Base-by-base conservation (phyloP, 2,329 filamentous ascomycete genomes). In the Talaromyces albobiverticillius region DNA sequence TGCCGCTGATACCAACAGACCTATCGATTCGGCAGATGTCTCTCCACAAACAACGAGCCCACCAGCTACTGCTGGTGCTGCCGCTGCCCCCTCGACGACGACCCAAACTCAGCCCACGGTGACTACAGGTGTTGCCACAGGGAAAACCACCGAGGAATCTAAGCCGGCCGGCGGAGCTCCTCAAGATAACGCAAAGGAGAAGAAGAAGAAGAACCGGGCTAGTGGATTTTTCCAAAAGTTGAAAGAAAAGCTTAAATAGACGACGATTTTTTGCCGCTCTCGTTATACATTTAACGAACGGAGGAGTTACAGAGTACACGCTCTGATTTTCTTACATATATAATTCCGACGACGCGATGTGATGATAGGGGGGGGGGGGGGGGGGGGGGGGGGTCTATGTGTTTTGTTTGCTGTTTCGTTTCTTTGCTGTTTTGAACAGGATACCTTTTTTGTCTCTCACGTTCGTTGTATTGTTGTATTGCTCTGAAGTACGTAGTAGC, bases 191-290 rank as follows among this genome's bases (percentile, higher is more conserved):
- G 2, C 73, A 52, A 71, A 75, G 14, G 78, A 83, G 49, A 84
- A 82, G 74, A 88, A 87, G 78, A 86, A 85, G 78, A 85, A 84
- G 76, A 77, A 82, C 70, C 79, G 85, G 51, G 63, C 86, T 56
- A 87, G 84, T 70, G 73, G 79, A 51, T 80, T 88, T 62, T 82
- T 88, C 66, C 69, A 69, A 29, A 77, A 73, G 64, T 59, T 83
- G 53, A 82, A 81, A 73, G 79, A 79, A 60, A 82, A 80, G 68
- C 70, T 82, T 54, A 74, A 74, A 62, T 75, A 63, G 42, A 53
- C n/a, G n/a, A n/a, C n/a, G n/a, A n/a, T n/a, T n/a, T n/a, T n/a
- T 11, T 10, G 10, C 14, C 7, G 7, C 8, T 7, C 20, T n/a
- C 8, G n/a, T 13, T 10, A 6, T 14, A 20, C 11, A 34, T 20